Conservation (phyloP, 2,329 filamentous ascomycete species). For the Ambrosiella cleistominuta region DNA sequence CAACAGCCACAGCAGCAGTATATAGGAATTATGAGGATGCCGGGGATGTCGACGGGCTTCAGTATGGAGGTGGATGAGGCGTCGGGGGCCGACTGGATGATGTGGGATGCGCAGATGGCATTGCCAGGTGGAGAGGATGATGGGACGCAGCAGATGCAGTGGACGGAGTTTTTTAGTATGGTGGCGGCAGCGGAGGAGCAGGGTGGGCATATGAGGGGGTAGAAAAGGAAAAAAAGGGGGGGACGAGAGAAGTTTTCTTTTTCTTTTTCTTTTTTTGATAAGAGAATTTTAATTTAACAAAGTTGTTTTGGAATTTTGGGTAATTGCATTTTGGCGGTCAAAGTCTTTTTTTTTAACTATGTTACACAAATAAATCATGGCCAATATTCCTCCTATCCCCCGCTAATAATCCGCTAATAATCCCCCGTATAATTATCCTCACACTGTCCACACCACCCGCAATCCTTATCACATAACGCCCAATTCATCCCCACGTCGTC, state of each 20-base stretch:
- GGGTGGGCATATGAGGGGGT: not conserved
- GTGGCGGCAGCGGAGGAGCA: not conserved
- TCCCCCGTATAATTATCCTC: not conserved
- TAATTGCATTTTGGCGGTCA: no score
- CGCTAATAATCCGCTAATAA: not conserved
- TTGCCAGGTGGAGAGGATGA: not conserved
- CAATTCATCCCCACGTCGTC: not conserved
- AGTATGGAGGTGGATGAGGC: not conserved
- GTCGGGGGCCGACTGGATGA: not conserved
- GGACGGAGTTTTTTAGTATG: not conserved
- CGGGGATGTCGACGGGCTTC: no score
- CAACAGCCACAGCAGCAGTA: no score
- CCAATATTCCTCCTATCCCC: not conserved
- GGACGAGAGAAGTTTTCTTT: not conserved
- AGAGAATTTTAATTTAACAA: not conserved
- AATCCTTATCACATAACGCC: not conserved
- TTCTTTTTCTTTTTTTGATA: not conserved
- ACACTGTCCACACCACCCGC: not conserved
- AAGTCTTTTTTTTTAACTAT: no score
- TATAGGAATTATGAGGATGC: no score
- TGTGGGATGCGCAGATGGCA: not conserved
- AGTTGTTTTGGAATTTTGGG: no score
- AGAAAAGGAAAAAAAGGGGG: not conserved
- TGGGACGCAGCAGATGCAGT: not conserved
- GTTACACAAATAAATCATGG: no score